phyloP scores from a whole-genome alignment of 2,329 filamentous ascomycete genomes.

The Tympanopsis confertula region DNA sequence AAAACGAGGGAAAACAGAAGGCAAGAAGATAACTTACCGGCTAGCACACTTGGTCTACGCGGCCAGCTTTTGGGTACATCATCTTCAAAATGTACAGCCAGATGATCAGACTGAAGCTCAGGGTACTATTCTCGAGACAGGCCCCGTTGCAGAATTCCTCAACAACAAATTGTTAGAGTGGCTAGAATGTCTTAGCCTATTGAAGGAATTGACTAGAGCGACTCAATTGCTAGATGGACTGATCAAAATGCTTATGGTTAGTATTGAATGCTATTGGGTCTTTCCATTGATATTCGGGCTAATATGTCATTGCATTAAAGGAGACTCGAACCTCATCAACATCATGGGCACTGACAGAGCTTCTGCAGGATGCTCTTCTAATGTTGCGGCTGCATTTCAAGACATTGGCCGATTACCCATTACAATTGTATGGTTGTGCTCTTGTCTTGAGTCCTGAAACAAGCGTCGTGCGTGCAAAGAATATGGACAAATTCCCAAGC shows the following conservation, averaged over 20 bases:
- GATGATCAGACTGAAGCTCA: constrained; percentile 4
- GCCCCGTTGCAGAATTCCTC: constrained; percentile 8
- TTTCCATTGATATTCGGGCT: constrained; percentile 4
- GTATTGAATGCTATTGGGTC: constrained; percentile 5
- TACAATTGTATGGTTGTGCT: constrained; percentile 8
- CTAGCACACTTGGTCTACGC: constrained; percentile 10
- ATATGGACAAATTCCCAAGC: constrained; percentile 5
- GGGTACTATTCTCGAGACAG: constrained; percentile 3
- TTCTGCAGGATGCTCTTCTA: constrained; percentile 8
- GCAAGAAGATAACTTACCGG: constrained; percentile 3
- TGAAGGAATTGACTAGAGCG: constrained; percentile 8
- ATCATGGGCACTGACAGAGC: constrained; percentile 4
- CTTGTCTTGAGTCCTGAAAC: constrained; percentile 7
- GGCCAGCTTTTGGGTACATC: constrained; percentile 11
- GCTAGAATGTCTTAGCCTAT: constrained; percentile 14
- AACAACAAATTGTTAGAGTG: constrained; percentile 12
- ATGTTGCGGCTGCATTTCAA: constrained; percentile 7
- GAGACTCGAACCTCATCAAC: no score
- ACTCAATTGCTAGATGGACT: constrained; percentile 7
- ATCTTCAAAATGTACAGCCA: constrained; percentile 7
- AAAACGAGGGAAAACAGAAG: constrained; percentile 3
- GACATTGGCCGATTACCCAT: constrained; percentile 7
- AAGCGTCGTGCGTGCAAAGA: constrained; percentile 6
- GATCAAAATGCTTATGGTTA: constrained; percentile 5
- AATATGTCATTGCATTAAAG: constrained; percentile 5